A percentile compares a stretch with the other conserved stretches of the same genome.
Conservation (phyloP, 164 flowering plant species). For the Tetracentron sinense region DNA sequence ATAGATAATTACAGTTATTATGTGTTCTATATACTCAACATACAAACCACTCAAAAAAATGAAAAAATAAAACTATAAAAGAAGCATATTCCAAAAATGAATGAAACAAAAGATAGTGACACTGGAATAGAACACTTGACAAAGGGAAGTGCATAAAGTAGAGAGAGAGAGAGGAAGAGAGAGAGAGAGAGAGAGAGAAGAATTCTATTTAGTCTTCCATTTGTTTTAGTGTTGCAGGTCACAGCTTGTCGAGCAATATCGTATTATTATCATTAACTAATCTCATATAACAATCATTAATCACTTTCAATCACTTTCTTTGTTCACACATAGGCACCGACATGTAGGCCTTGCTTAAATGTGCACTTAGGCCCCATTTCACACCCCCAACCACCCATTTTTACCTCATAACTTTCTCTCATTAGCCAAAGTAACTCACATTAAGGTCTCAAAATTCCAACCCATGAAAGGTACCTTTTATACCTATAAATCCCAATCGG, state of each 20-base stretch:
- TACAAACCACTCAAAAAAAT: too few relatives aligned
- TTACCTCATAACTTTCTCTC: not conserved
- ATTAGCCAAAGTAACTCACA: not conserved
- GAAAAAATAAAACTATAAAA: not conserved
- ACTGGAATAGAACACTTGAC: slow-evolving; percentile 18
- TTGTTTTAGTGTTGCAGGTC: slow-evolving; percentile 31
- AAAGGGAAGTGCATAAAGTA: too few relatives aligned
- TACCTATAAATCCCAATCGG: slow-evolving; percentile 7
- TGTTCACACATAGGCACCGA: slow-evolving; percentile 40
- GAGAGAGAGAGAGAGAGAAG: slow-evolving; percentile 12
- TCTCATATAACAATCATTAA: slow-evolving; percentile 25
- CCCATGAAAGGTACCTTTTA: not conserved
- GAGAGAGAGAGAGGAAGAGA: slow-evolving; percentile 1
- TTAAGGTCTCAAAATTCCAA: not conserved
- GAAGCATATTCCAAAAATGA: slow-evolving; percentile 22
- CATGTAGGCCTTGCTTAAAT: slow-evolving; percentile 41
- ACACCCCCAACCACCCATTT: slow-evolving; percentile 27
- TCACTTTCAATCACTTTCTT: slow-evolving; percentile 29
- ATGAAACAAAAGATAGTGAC: slow-evolving; percentile 35
- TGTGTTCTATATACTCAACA: not conserved
- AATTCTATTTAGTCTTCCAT: not conserved
- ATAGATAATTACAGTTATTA: not conserved
- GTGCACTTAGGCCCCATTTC: slow-evolving; percentile 29
- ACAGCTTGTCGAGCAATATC: slow-evolving; percentile 56
- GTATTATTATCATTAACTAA: slow-evolving; percentile 22